Evolutionary conservation across 2,329 filamentous ascomycete species (phyloP), one percentile per base, ranked within the genome.

Genomic region (Colletotrichum eleusines): DNA sequence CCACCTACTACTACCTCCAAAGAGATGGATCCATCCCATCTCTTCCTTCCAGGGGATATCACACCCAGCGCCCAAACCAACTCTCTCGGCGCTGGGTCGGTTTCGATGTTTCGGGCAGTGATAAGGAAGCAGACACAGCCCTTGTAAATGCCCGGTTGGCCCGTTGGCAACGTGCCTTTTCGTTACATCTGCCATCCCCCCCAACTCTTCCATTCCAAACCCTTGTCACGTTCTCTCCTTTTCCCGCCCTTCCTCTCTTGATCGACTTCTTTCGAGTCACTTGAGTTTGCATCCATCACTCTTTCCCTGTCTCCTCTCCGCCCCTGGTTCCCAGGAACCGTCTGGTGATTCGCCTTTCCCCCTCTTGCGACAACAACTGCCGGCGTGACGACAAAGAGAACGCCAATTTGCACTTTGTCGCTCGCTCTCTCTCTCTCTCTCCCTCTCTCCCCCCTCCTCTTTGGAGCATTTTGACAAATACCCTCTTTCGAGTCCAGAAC

Each of bases 81-180:
- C 68, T 71, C 58, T 71, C 68, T 71, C 68, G 68, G 68, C 68
- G 68, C 68, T 71, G 42, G 68, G 68, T 71, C 63, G 7, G 48
- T 55, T 46, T 51, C n/a, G 50, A 48, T 40, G 64, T 67, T 67
- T 67, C 64, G 64, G 46, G 48, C 64, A 55, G 50, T 42, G 57
- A 70, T 66, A 57, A 61, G 55, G 61, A 28, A 48, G 26, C 55
- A 4, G 54, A 61, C 68, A 71, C 57, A 71, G 64, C 68, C 64
- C 57, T 63, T 66, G 26, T 51, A 40, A 54, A 3, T 33, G 31
- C 53, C n/a, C 60, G 53, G 33, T 40, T 66, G 67, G 53, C 40
- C 50, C 59, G 44, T 57, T 70, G 48, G 54, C 33, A 66, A 31
- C 44, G 42, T 61, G 57, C 42, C 50, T 58, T 46, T 23, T 46